Evolutionary conservation across 2,329 filamentous ascomycete species (phyloP).

Genomic region (Cytospora piceicola): DNA sequence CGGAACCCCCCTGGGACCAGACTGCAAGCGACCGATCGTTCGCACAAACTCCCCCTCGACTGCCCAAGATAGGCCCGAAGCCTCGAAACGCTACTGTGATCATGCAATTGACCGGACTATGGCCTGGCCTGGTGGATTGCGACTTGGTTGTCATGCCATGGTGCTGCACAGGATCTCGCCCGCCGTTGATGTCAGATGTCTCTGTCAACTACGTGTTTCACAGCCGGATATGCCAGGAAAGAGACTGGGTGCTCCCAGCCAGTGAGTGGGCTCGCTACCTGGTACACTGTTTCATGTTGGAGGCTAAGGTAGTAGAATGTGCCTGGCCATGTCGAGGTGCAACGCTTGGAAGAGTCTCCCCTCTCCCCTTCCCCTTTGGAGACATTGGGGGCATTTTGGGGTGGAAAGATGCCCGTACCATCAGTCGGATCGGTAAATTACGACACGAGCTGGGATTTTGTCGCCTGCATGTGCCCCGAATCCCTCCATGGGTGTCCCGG

Average conservation of each 20-base stretch:
- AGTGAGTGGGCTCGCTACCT: neutral
- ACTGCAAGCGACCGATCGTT: neutral
- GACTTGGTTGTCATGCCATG: neutral
- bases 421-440: neutral
- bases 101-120: neutral
- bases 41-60: neutral
- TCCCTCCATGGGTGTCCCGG: neutral
- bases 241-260: neutral
- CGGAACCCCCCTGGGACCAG: neutral
- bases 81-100: neutral
- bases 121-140: conserved; percentile 4
- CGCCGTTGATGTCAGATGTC: neutral
- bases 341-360: neutral
- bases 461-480: neutral
- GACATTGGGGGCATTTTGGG: neutral
- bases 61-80: neutral
- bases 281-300: neutral
- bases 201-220: neutral
- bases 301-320: conserved; percentile 2
- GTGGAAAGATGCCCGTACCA: neutral
- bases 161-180: neutral
- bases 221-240: neutral
- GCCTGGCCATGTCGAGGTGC: neutral
- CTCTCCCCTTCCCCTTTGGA: neutral
- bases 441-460: neutral